Base-by-base conservation (phyloP, 345 rosid species). In the Reutealis trisperma region DNA sequence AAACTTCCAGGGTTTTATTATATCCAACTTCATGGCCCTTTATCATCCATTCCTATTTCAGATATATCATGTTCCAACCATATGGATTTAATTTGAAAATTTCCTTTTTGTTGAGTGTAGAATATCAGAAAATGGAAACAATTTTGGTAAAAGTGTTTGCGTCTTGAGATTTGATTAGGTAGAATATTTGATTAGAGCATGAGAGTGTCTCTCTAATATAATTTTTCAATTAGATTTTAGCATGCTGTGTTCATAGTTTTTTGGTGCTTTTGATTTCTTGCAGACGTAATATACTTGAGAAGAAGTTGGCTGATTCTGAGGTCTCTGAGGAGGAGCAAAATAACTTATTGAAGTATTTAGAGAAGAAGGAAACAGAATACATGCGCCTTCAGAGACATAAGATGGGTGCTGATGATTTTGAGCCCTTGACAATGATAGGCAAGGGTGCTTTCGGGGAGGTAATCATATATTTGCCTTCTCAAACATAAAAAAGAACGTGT, bases 401-500 rank as follows among this genome's bases (percentile, higher is more conserved):
- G 84, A 95, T 95, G 98, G 98, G 97, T 54, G 90, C 97, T 81
- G 99, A 95, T 82, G 99, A 95, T 86, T 95, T 95, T 77, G 99
- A 95, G 86, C 97, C 94, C 51, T 84, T 95, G 89, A 95, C 99
- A 70, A 93, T 95, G 98, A 95, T 95, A 83, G 99, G 99, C 68
- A 95, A 93, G 85, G 99, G 99, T 49, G 99, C 98, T 77, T 95
- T 95, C 80, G 99, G 99, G 75, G 99, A 95, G 99, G 98, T 94
- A 86, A 25, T 67, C 24, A 5, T 77, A 13, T 71, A 47, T 63
- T 41, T 77, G 72, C 68, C 37, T 57, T 72, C 41, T 47, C n/a
- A 47, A 47, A 47, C 61, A 18, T 21, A n/a, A 34, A 55, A 12
- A 32, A 34, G 27, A 64, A 74, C 37, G 13, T 10, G 57, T 8